These are phyloP conservation scores for Populus pruinosa DNA, from an alignment of 345 rosid genomes.

Conservation along the genomic window DNA sequence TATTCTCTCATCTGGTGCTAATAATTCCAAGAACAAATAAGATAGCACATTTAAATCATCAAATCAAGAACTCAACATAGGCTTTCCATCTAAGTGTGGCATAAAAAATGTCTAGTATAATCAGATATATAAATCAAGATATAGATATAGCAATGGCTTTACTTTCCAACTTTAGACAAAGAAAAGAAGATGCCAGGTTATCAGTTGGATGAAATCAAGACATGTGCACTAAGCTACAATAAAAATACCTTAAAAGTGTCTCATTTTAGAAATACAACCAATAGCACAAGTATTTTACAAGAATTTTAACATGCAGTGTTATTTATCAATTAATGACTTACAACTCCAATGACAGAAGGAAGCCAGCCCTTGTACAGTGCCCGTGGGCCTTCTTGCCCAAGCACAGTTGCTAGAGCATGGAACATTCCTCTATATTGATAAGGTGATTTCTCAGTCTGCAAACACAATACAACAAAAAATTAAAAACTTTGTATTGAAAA, in stretches of 20 bases:
- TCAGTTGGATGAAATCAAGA: neutral
- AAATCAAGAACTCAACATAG: neutral
- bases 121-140: neutral
- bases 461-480: slow-evolving; percentile 4
- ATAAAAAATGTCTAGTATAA: neutral
- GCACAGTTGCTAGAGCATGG: slow-evolving; percentile 69
- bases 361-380: slow-evolving; percentile 98
- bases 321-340: slow-evolving; percentile 35
- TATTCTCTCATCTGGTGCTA: neutral
- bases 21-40: neutral
- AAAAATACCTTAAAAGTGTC: neutral
- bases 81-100: neutral
- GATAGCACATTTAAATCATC: neutral
- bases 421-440: slow-evolving; percentile 71
- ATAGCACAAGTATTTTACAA: neutral
- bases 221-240: neutral
- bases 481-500: neutral
- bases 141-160: neutral
- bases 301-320: neutral
- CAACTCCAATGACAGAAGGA: slow-evolving; percentile 99
- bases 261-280: neutral
- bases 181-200: neutral
- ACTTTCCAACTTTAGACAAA: neutral
- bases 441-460: slow-evolving; percentile 82
- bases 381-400: slow-evolving; percentile 76